Evolutionary conservation across 495 filamentous ascomycete species (phyloP), one percentile per base, ranked within the genome.

Genomic region (Aspergillus funiculosus): DNA sequence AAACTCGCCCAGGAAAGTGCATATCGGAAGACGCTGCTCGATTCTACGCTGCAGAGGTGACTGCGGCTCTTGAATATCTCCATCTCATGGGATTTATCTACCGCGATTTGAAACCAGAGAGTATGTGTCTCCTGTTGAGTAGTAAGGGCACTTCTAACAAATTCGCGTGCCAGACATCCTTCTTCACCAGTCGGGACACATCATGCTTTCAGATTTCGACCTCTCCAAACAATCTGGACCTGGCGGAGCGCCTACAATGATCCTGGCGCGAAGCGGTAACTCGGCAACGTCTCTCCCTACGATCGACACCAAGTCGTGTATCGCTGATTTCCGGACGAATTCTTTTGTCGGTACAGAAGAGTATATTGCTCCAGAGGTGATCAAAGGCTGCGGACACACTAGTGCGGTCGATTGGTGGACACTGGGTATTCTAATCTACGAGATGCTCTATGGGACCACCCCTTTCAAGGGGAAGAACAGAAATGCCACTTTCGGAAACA

Each of bases 321-420:
- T 98, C 50, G 89, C 88, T 48, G 91, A 98, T 68, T 98, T 98
- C 75, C 80, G 92, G 19, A 98, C 92, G 10, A 98, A 98, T 59
- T 95, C 89, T 2, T 98, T 98, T 61, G 92, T 98, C 11, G 92
- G 92, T 14, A 98, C 92, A 2, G 92, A 98, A 59, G 92, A 98
- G 62, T 98, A 98, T 57, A 98, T 98, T 56, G 92, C 92, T 0
- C 92, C 92, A 5, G 92, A 98, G 63, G 92, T 98, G 31, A 98
- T 98, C 60, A 97, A 95, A 64, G 92, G 92, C 9, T 96, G 91
- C 63, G 92, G 92, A 14, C 92, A 98, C 61, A 98, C 92, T 5
- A 96, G 89, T 54, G 92, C 92, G 3, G 92, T 98, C 2, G 92
- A 98, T 64, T 98, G 92, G 92, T 98, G 92, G 92, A 98, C 92